phyloP scores from a whole-genome alignment of 352 stramenopile genomes.

The Globisporangium paddicum region DNA sequence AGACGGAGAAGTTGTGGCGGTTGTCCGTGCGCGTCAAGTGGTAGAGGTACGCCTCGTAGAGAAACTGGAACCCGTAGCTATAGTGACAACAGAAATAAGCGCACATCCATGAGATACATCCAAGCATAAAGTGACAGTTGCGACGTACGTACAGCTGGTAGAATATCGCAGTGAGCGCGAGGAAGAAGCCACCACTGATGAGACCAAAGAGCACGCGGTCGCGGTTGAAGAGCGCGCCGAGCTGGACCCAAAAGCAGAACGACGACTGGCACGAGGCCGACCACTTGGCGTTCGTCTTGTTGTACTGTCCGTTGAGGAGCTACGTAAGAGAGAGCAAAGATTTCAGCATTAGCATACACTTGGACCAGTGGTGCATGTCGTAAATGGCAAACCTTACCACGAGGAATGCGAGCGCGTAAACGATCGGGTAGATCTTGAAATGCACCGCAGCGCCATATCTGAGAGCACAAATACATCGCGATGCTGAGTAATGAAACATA shows the following conservation, averaged over 20 bases:
- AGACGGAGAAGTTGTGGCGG: conserved; percentile 99
- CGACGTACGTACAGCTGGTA: conserved; percentile 86
- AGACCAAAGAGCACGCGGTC: conserved; percentile 88
- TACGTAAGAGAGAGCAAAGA: conserved; percentile 13
- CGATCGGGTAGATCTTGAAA: conserved; percentile 98
- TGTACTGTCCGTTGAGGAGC: conserved; percentile 73
- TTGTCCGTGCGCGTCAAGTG: conserved; percentile 98
- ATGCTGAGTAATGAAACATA: not conserved
- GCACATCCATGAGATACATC: not conserved
- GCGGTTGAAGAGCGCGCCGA: conserved; percentile 50
- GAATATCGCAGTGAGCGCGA: conserved; percentile 74
- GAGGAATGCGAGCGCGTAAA: conserved; percentile 91
- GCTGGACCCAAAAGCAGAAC: conserved; percentile 45
- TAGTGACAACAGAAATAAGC: not conserved
- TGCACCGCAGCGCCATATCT: conserved; percentile 96
- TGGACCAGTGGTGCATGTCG: not conserved
- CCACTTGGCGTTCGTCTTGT: conserved; percentile 40
- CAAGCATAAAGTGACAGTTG: not conserved
- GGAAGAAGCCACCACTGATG: conserved; percentile 84
- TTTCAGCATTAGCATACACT: too few relatives aligned
- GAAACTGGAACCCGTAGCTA: conserved; percentile 89
- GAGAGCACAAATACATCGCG: not conserved
- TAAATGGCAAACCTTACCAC: conserved; percentile 41
- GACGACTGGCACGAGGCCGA: conserved; percentile 41
- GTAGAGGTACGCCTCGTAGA: conserved; percentile 98